Evolutionary conservation across 495 filamentous ascomycete species (phyloP), one percentile per base, ranked within the genome.

Genomic region (Oidiodendron maius): DNA sequence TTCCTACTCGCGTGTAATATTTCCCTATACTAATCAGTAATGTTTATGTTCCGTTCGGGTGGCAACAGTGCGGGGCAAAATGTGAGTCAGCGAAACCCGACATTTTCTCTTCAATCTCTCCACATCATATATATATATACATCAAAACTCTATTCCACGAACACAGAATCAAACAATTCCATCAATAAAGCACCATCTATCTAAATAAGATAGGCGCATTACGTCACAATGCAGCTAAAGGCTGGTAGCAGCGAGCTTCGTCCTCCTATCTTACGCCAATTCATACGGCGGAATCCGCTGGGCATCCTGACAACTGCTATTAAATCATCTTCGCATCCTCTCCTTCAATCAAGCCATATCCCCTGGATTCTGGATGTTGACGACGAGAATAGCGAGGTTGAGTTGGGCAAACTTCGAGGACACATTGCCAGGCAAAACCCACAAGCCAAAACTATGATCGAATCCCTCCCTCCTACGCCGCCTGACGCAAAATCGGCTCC

Each of bases 371-470:
- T 82, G 1, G 74, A 82, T 50, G 55, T 71, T 23, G 38, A 24
- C 11, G 46, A 41, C 21, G 21, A 11, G 13, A 57, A 9, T 62
- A n/a, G n/a, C n/a, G n/a, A n/a, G n/a, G n/a, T n/a, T n/a, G n/a
- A n/a, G n/a, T n/a, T n/a, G n/a, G 68, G 66, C 10, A 44, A 25
- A 4, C 60, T 82, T 4, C 68, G 78, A 15, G 76, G 70, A 9
- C 78, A 82, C 55, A 62, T 81, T 20, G 78, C 77, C 11, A 62
- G 71, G 22, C 59, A 61, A 35, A 82, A 81, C 53, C 77, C 76
- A 0, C 78, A 82, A 48, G 61, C 61, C 34, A 78, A 80, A 61
- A 70, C 72, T 6, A 56, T 81, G n/a, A 72, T 81, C 30, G 71
- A 77, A 43, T n/a, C n/a, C n/a, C n/a, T n/a, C n/a, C n/a, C n/a